Percentiles rank a stretch among this genome's conserved stretches.
phyloP scores from a whole-genome alignment of 371 early-diverging fungal genomes.

The Mortierella sp. region DNA sequence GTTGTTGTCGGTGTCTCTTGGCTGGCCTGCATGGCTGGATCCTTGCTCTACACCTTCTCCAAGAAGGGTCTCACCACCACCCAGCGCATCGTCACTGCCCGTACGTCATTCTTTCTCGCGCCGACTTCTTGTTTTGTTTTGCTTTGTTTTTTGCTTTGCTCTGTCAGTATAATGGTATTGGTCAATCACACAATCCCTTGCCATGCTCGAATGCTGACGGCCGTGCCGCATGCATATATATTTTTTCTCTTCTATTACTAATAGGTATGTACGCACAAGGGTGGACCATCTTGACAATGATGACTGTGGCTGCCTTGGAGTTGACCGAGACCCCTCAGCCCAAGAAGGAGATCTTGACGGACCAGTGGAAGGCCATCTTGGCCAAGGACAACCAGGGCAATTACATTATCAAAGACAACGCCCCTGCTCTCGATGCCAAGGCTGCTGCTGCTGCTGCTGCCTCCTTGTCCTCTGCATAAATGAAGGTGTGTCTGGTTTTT shows the following conservation, averaged over 20 bases:
- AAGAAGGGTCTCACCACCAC: slow-evolving; percentile 76
- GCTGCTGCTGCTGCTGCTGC: slow-evolving; percentile 4
- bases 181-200: not conserved
- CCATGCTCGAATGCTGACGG: too few species aligned
- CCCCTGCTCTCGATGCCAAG: slow-evolving; percentile 2
- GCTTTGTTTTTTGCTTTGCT: not conserved
- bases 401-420: slow-evolving; percentile 44
- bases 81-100: slow-evolving; percentile 83
- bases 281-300: slow-evolving; percentile 56
- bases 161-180: not conserved
- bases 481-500: not conserved
- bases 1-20: slow-evolving; percentile 75
- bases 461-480: slow-evolving; percentile 25
- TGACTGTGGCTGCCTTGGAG: slow-evolving; percentile 56
- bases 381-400: slow-evolving; percentile 55
- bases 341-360: slow-evolving; percentile 50
- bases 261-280: slow-evolving; percentile 58
- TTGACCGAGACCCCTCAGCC: slow-evolving; percentile 39
- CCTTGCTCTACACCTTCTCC: slow-evolving; percentile 74
- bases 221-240: not conserved
- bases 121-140: not conserved
- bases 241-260: not conserved
- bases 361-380: slow-evolving; percentile 57
- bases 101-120: slow-evolving; percentile 64
- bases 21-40: slow-evolving; percentile 77